Evolutionary conservation across 2,329 filamentous ascomycete species (phyloP).

Genomic region (Dothideomycetes sp.): DNA sequence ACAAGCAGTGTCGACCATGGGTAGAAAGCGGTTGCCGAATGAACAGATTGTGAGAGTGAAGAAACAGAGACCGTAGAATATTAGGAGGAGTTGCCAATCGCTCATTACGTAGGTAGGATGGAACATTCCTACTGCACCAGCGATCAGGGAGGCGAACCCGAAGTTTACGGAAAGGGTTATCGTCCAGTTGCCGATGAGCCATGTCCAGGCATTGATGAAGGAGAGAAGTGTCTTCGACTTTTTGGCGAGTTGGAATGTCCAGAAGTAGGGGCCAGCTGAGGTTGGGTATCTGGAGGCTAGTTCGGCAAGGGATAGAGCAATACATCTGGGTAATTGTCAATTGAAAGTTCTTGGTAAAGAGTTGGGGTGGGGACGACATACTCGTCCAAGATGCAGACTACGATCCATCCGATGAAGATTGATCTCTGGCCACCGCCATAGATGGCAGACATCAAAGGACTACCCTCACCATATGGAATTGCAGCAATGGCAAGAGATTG

Average conservation of each 20-base stretch:
- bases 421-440: slow-evolving; percentile 57
- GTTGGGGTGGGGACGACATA: slow-evolving; percentile 22
- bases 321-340: slow-evolving; percentile 28
- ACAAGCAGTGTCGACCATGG: slow-evolving; percentile 51
- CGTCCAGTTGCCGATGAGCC: slow-evolving; percentile 69
- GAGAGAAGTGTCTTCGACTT: slow-evolving; percentile 41
- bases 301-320: slow-evolving; percentile 61
- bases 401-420: slow-evolving; percentile 64
- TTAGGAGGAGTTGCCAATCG: slow-evolving; percentile 59
- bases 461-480: slow-evolving; percentile 14
- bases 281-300: slow-evolving; percentile 67
- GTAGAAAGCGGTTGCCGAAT: slow-evolving; percentile 59
- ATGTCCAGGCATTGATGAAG: slow-evolving; percentile 66
- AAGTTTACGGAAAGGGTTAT: slow-evolving; percentile 73
- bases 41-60: slow-evolving; percentile 56
- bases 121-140: slow-evolving; percentile 39
- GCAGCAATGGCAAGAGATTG: slow-evolving; percentile 53
- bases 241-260: slow-evolving; percentile 59
- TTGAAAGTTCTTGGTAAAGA: not conserved
- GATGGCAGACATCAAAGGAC: slow-evolving; percentile 36
- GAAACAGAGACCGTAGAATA: slow-evolving; percentile 61
- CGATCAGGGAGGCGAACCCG: slow-evolving; percentile 49
- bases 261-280: slow-evolving; percentile 69
- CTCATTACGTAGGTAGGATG: slow-evolving; percentile 44
- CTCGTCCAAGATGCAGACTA: slow-evolving; percentile 57